Evolutionary conservation across 1,284 basidiomycete species (phyloP), one percentile per base, ranked within the genome.

Genomic region (Ganoderma resinaceum): DNA sequence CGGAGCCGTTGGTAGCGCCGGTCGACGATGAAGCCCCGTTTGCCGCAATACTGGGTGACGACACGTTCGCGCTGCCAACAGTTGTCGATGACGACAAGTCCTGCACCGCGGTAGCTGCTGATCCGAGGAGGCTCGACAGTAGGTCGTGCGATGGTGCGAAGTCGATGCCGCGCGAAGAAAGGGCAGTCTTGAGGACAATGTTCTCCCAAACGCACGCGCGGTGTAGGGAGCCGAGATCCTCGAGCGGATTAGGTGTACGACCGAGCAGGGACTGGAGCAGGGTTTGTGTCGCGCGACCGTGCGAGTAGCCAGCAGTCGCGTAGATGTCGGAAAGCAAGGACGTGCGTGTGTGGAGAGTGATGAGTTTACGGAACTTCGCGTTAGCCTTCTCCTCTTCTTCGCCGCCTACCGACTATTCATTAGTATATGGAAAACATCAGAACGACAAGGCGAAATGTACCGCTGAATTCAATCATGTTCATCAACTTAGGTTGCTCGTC

Each of bases 241-340:
- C 80, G 35, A 99, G 81, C 33, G 95, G 88, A 67, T 91, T 85
- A 5, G 88, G 85, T 14, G 91, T 86, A 6, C 82, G 82, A 29
- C 84, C 86, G 82, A 92, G 91, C 43, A 98, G 81, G 2, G 89
- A 89, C 76, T 94, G 91, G 40, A 99, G 85, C 38, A 98, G 83
- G 7, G 89, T 85, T 3, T 92, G 88, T 0, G 93, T 90, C 38
- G 91, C 87, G 72, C 96, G 90, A 59, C 91, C 88, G 74, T 96
- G 94, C n/a, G 91, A 85, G 79, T 93, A 96, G 5, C 92, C 91
- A 53, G 94, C 89, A n/a, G 93, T 95, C 3, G 91, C 87, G 79
- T 97, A 95, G 16, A 96, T 90, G 75, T 98, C 97, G 12, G 93
- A 93, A 62, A 99, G 87, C 26, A 99, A 81, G 23, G 95, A 93